Percentiles rank a stretch among this genome's conserved stretches.
Conservation (phyloP, 768 basidiomycete species). For the Boletales sp. region DNA sequence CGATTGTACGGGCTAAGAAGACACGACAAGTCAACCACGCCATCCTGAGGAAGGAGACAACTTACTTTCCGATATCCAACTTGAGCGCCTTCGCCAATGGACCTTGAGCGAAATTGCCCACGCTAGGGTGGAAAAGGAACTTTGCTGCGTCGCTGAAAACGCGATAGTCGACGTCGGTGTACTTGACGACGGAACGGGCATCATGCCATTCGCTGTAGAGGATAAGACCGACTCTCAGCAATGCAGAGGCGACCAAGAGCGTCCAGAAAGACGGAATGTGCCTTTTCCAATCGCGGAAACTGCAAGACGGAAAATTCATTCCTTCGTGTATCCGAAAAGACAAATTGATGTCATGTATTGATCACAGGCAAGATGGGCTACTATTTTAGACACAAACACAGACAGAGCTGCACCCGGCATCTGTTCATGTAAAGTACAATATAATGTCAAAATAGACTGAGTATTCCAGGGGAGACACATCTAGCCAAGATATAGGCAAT, state of each 20-base stretch:
- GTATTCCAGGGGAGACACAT: neutral
- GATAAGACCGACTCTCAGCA: slow-evolving; percentile 67
- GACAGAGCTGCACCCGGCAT: no score
- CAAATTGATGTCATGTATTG: no score
- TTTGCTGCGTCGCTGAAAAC: slow-evolving; percentile 92
- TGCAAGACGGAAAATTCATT: neutral
- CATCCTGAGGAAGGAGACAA: slow-evolving; percentile 13
- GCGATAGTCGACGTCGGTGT: slow-evolving; percentile 97
- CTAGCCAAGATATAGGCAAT: slow-evolving; percentile 16
- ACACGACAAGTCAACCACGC: slow-evolving; percentile 7
- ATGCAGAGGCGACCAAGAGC: slow-evolving; percentile 51
- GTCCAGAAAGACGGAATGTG: slow-evolving; percentile 40
- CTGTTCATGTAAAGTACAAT: no score
- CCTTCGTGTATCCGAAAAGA: neutral
- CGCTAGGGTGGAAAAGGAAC: slow-evolving; percentile 54
- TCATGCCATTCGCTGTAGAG: slow-evolving; percentile 92
- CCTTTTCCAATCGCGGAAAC: slow-evolving; percentile 8
- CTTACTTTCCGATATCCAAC: slow-evolving; percentile 71
- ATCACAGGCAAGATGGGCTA: neutral
- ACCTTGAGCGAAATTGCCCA: slow-evolving; percentile 58
- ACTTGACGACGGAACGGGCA: slow-evolving; percentile 76
- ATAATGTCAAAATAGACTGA: no score
- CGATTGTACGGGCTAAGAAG: slow-evolving; percentile 77
- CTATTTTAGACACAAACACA: no score
- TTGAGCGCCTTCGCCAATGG: slow-evolving; percentile 41